Base-by-base conservation (phyloP, 2,329 filamentous ascomycete species). In the Aspergillus neoniger region DNA sequence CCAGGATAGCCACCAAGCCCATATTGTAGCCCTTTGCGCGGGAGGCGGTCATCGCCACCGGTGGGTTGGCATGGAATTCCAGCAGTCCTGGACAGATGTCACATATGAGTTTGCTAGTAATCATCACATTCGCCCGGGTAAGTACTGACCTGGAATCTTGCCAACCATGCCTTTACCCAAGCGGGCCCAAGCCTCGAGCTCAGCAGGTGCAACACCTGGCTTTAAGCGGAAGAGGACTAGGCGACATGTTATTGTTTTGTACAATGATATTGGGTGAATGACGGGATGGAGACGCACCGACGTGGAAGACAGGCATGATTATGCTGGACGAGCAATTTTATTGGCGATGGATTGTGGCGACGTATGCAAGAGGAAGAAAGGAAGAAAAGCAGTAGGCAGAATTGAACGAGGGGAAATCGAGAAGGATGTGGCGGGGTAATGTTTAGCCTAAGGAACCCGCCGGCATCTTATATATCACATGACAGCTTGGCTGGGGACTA, bases 161-260 rank as follows among this genome's bases (percentile, higher is more conserved):
- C 77, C 76, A 21, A 79, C 73, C 77, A 81, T 79, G 2, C 58
- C 69, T 58, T 74, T 72, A 14, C 68, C 71, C 19, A 63, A 64
- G 6, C 68, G 56, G 1, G 63, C 62, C 71, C 74, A 80, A 36
- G 67, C 64, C 12, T 70, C 56, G 3, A 80, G 21, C 62, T 77
- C 72, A 6, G 68, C 67, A 12, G 68, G 63, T 0, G 73, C 73
- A 10, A 78, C 73, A 43, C 71, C 71, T 30, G 70, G 70, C 64
- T 80, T 80, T 43, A 80, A 72, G 64, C 74, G 74, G 72, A 80
- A 77, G 53, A 81, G 72, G 17, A 80, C 78, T 79, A 47, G 44
- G 8, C 3, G 12, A 36, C 23, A 30, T 48, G 41, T 60, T 53
- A 56, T 55, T 56, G 10, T 44, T 51, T 25, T 3, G 38, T 32